Percentiles rank a stretch among this genome's conserved stretches.
phyloP scores from a whole-genome alignment of 2,329 filamentous ascomycete species.

The Aureobasidium sp. region DNA sequence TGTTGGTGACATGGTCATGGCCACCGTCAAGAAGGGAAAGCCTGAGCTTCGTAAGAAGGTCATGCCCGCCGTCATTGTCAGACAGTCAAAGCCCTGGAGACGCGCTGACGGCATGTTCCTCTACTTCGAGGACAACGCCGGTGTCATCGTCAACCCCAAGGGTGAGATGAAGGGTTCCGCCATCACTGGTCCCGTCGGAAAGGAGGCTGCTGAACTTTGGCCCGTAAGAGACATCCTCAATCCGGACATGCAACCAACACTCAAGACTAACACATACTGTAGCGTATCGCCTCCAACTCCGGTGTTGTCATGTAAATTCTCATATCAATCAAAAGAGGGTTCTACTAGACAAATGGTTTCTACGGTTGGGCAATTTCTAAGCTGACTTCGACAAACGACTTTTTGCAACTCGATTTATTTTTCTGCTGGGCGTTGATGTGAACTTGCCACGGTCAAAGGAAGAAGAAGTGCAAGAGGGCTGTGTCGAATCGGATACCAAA shows the following conservation, averaged over 20 bases:
- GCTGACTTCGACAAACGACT: constrained; percentile 2
- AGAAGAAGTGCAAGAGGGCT: background rate
- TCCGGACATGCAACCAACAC: constrained; percentile 20
- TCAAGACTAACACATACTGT: constrained; percentile 7
- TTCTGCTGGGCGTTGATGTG: constrained; percentile 7
- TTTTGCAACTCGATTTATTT: background rate
- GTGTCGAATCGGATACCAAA: background rate
- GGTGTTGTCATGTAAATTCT: constrained; percentile 94
- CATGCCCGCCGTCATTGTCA: constrained; percentile 98
- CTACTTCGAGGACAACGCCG: constrained; percentile 99
- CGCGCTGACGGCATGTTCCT: constrained; percentile 96
- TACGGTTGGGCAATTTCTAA: background rate
- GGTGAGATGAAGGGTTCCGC: constrained; percentile 99
- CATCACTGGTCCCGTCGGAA: constrained; percentile 97
- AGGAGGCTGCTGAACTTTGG: constrained; percentile 99
- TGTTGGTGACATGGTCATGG: constrained; percentile 99
- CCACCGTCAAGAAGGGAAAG: constrained; percentile 99
- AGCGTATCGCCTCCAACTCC: constrained; percentile 99
- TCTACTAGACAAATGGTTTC: constrained; percentile 7
- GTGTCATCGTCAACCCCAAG: constrained; percentile 99
- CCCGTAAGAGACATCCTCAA: constrained; percentile 55
- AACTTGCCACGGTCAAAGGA: constrained; percentile 6
- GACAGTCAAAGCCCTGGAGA: constrained; percentile 99
- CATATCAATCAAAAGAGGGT: constrained; percentile 1
- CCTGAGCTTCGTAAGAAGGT: constrained; percentile 99